Percentiles rank a stretch among this genome's conserved stretches.
These are phyloP conservation scores for Globisporangium takayamanum DNA, from an alignment of 352 stramenopile species.

Conservation along the genomic window DNA sequence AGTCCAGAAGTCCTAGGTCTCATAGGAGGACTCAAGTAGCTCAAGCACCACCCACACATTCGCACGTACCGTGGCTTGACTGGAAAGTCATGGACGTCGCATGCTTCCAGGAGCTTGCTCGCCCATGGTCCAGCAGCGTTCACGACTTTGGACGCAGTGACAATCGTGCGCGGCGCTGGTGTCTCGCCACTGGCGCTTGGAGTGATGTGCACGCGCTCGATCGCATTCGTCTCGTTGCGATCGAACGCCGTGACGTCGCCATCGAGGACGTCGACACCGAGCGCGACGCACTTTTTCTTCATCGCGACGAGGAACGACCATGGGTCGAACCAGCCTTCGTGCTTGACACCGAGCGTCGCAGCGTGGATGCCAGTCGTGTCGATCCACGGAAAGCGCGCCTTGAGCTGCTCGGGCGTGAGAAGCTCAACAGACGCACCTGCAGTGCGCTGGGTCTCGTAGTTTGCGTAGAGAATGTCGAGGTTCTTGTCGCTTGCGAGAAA, in stretches of 20 bases:
- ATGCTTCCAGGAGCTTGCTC: constrained; percentile 58
- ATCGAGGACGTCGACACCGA: constrained; percentile 69
- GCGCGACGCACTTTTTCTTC: constrained; percentile 60
- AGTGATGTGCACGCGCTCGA: constrained; percentile 57
- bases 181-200: constrained; percentile 19
- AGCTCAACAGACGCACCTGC: constrained; percentile 45
- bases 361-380: constrained; percentile 51
- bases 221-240: constrained; percentile 39
- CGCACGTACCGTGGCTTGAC: constrained; percentile 42
- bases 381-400: constrained; percentile 71
- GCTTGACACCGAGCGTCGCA: constrained; percentile 53
- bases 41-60: neutral
- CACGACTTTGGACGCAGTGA: constrained; percentile 58
- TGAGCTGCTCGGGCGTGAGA: constrained; percentile 42
- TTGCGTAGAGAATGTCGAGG: constrained; percentile 40
- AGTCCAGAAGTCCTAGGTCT: neutral
- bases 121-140: constrained; percentile 74
- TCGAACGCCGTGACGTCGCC: constrained; percentile 68
- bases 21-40: neutral
- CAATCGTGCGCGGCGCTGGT: constrained; percentile 14
- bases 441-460: constrained; percentile 39
- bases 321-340: constrained; percentile 84
- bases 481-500: constrained; percentile 73
- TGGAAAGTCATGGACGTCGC: constrained; percentile 65
- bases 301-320: constrained; percentile 75